Percentiles rank a stretch among this genome's conserved stretches.
Evolutionary conservation across 495 filamentous ascomycete genomes (phyloP).

Genomic region (Aspergillus heteromorphus): DNA sequence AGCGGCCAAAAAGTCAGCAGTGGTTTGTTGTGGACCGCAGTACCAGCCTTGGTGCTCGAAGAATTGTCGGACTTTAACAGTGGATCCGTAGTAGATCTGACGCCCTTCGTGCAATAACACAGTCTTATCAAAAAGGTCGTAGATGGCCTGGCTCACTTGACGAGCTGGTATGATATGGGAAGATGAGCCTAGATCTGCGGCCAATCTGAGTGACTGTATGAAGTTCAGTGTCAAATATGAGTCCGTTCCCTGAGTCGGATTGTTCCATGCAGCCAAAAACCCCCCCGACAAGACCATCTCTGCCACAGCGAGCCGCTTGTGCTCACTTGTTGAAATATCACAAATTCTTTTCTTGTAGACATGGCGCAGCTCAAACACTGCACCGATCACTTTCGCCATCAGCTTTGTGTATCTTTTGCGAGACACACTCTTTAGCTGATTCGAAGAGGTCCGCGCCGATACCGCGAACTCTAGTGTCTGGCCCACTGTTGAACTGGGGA

Average conservation of each 20-base stretch:
- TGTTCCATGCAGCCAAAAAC: slow-evolving; percentile 1
- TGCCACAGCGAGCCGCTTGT: slow-evolving; percentile 6
- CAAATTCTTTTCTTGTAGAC: slow-evolving; percentile 3
- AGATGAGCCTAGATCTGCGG: background rate
- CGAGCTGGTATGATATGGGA: background rate
- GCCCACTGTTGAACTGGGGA: slow-evolving; percentile 3
- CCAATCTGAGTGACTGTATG: background rate
- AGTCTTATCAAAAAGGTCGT: slow-evolving; percentile 8
- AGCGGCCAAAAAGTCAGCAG: slow-evolving; percentile 1
- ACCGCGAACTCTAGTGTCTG: slow-evolving; percentile 9
- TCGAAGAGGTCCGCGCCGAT: background rate
- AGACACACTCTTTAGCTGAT: background rate
- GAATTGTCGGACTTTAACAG: background rate
- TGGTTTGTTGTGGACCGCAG: background rate
- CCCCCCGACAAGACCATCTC: background rate
- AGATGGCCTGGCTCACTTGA: slow-evolving; percentile 1
- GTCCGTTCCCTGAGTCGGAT: slow-evolving; percentile 2
- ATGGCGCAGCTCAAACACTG: slow-evolving; percentile 2
- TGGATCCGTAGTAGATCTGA: slow-evolving; percentile 5
- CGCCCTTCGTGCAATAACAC: slow-evolving; percentile 5
- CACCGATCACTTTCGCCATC: background rate
- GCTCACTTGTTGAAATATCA: slow-evolving; percentile 5
- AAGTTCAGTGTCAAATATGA: background rate
- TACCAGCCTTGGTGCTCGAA: slow-evolving; percentile 3
- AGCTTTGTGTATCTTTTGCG: background rate